These are phyloP conservation scores for Talaromyces pinophilus DNA, from an alignment of 2,329 filamentous ascomycete species.

Conservation along the genomic window DNA sequence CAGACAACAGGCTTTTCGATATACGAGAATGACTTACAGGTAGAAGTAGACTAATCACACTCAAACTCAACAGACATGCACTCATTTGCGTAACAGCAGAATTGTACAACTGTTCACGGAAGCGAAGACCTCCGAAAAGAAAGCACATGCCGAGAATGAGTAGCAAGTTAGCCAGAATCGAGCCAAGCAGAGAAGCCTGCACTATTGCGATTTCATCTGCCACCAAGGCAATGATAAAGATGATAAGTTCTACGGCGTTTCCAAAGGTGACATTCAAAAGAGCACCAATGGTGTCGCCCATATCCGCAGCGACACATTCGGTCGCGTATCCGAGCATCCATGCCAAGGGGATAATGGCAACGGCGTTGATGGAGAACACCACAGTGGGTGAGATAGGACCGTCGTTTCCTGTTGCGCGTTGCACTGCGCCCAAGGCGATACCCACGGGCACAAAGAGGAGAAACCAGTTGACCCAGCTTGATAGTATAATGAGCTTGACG, in stretches of 20 bases:
- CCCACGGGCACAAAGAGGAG: slow-evolving; percentile 36
- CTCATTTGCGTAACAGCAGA: slow-evolving; percentile 92
- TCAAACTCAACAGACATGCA: slow-evolving; percentile 80
- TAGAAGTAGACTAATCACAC: slow-evolving; percentile 80
- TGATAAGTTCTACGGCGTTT: slow-evolving; percentile 73
- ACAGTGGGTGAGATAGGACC: slow-evolving; percentile 55
- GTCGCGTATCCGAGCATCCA: slow-evolving; percentile 69
- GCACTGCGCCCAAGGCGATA: slow-evolving; percentile 33
- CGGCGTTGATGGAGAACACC: slow-evolving; percentile 69
- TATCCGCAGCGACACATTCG: slow-evolving; percentile 68
- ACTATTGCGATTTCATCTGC: slow-evolving; percentile 83
- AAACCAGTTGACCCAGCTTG: slow-evolving; percentile 45
- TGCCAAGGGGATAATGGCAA: slow-evolving; percentile 71
- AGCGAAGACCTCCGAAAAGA: slow-evolving; percentile 76
- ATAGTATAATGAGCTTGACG: slow-evolving; percentile 62
- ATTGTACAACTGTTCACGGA: slow-evolving; percentile 87
- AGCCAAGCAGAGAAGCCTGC: slow-evolving; percentile 81
- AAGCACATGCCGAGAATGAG: slow-evolving; percentile 88
- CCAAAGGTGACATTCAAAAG: slow-evolving; percentile 73
- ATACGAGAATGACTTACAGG: slow-evolving; percentile 57
- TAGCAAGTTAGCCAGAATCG: slow-evolving; percentile 79
- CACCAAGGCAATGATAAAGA: slow-evolving; percentile 69
- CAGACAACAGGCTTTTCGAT: background rate
- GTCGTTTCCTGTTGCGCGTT: slow-evolving; percentile 26
- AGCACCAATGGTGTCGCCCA: slow-evolving; percentile 69